These are phyloP conservation scores for Metschnikowia anglica DNA, from an alignment of 805 yeast species.

Conservation along the genomic window DNA sequence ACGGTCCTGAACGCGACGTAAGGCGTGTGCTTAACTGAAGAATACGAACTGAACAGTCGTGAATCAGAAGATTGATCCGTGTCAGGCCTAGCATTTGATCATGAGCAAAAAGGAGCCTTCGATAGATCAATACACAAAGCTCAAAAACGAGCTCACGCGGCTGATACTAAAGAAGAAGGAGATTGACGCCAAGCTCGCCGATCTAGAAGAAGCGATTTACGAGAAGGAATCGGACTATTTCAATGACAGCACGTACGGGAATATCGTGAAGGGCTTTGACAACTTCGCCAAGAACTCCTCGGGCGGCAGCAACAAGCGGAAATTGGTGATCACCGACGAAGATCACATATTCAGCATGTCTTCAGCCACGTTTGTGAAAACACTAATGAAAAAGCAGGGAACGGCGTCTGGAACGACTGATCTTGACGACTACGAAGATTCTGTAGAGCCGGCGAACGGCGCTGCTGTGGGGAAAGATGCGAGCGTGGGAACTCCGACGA, in stretches of 20 bases:
- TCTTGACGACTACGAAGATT: conserved; percentile 23
- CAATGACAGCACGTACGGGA: conserved; percentile 69
- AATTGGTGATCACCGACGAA: conserved; percentile 60
- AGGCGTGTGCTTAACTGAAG: no score
- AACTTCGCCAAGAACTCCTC: conserved; percentile 56
- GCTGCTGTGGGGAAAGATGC: conserved; percentile 9
- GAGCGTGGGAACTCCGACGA: conserved; percentile 15
- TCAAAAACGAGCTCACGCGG: conserved; percentile 65
- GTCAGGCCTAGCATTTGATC: neutral
- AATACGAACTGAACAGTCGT: no score
- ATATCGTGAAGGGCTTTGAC: conserved; percentile 89
- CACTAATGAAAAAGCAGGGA: conserved; percentile 50
- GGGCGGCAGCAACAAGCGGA: conserved; percentile 42
- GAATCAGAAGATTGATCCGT: no score
- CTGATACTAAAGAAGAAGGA: conserved; percentile 60
- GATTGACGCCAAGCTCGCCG: conserved; percentile 61
- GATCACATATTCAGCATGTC: conserved; percentile 81
- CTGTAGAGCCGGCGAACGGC: conserved; percentile 18
- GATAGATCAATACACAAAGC: conserved; percentile 57
- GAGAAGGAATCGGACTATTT: conserved; percentile 77
- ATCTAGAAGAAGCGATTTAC: conserved; percentile 74
- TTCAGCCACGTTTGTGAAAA: conserved; percentile 63
- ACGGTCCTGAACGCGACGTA: neutral
- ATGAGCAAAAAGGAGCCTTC: conserved; percentile 25
- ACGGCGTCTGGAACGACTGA: conserved; percentile 26